Percentiles rank a stretch among this genome's conserved stretches.
Evolutionary conservation across 805 yeast species (phyloP).

Genomic region (Saccharomycopsis selenospora): DNA sequence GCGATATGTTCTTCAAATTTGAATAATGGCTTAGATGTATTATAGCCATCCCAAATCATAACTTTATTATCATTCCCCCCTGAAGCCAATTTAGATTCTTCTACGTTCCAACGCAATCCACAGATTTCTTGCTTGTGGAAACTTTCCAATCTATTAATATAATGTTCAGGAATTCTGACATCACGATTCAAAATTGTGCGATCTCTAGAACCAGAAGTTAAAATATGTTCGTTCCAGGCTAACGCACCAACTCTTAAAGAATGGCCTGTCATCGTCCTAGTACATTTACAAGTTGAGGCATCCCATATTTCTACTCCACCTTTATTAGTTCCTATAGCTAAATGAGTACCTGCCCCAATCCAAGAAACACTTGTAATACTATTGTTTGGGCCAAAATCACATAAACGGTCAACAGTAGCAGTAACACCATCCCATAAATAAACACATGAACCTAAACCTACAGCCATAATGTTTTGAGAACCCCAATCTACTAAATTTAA

Average conservation of each 20-base stretch:
- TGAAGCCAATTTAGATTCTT: slow-evolving; percentile 84
- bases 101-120: slow-evolving; percentile 89
- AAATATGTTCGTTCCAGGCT: slow-evolving; percentile 89
- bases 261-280: slow-evolving; percentile 92
- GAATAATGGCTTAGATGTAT: slow-evolving; percentile 54
- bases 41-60: slow-evolving; percentile 80
- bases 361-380: slow-evolving; percentile 78
- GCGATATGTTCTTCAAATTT: slow-evolving; percentile 81
- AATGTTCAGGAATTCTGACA: slow-evolving; percentile 81
- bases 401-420: slow-evolving; percentile 74
- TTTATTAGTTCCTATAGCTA: slow-evolving; percentile 83
- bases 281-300: slow-evolving; percentile 70
- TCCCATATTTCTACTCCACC: slow-evolving; percentile 96
- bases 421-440: slow-evolving; percentile 86
- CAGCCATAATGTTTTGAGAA: slow-evolving; percentile 77
- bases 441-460: slow-evolving; percentile 81
- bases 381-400: slow-evolving; percentile 65
- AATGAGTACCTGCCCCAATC: slow-evolving; percentile 91
- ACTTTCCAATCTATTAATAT: slow-evolving; percentile 55
- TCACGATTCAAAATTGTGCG: slow-evolving; percentile 80
- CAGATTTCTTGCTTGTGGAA: slow-evolving; percentile 89
- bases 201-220: slow-evolving; percentile 85
- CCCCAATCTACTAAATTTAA: slow-evolving; percentile 95
- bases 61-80: slow-evolving; percentile 93
- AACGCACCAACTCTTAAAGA: slow-evolving; percentile 74